Base-by-base conservation (phyloP, 768 basidiomycete genomes). In the Galerina sulciceps region DNA sequence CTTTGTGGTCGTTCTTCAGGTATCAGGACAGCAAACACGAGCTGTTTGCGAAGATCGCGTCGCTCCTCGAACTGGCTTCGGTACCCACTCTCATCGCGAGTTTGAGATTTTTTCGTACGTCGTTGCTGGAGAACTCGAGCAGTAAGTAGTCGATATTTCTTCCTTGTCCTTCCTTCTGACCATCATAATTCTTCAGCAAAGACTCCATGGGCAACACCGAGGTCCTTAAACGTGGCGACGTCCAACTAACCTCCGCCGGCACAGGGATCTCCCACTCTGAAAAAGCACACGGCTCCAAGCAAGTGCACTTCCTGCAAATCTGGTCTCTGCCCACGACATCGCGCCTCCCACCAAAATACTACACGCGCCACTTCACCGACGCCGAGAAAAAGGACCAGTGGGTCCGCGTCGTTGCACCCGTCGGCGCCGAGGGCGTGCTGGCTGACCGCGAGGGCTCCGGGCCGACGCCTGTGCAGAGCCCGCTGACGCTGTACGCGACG, bases 51-150 rank as follows among this genome's bases (percentile, higher is more conserved):
- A 97, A 73, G 93, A 94, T 65, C 87, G 92, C n/a, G 91, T 96
- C 40, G 82, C 81, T 4, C 75, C 89, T 6, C 67, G 74, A 15
- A 88, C 85, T 15, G 96, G 96, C 0, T 98, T 98, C 62, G 94
- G 92, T 2, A 89, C 87, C 0, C 93, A 95, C 73, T 80, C 82
- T 6, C 94, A 96, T 67, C 80, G 85, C 34, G 89, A 92, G 70
- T 93, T 92, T 63, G 94, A 97, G 67, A 98, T 97, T 61, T 97
- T 95, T 76, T 89, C 88, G 1, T 96, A 96, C 69, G 78, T 96
- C 55, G 85, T 96, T 38, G 71, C 76, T 17, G 94, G 93, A 3
- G 81, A 88, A 66, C 80, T 94, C 34, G 89, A 93, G 69, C 93
- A 95, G 92, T 93, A 68, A 64, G 87, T 75, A 17, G n/a, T 50